These are phyloP conservation scores for Taiozyma sp. DNA, from an alignment of 1,139 yeast genomes.

Conservation along the genomic window DNA sequence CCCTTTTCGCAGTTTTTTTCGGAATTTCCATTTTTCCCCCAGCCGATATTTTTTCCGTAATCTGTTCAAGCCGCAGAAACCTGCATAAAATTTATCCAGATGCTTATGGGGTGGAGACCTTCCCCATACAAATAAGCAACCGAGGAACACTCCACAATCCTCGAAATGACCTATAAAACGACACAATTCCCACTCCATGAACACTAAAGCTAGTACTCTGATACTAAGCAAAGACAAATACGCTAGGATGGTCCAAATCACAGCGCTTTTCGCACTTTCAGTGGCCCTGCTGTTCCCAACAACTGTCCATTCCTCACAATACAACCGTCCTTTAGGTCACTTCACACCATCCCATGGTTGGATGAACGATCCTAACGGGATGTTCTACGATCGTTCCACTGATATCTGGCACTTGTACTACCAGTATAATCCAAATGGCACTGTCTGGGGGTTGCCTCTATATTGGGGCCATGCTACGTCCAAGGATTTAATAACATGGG, in stretches of 20 bases:
- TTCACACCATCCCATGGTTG: constrained; percentile 24
- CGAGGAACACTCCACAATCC: too few relatives aligned
- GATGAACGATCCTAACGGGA: constrained; percentile 28
- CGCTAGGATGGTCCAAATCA: background rate
- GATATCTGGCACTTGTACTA: constrained; percentile 30
- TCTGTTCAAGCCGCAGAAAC: too few relatives aligned
- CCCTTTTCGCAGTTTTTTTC: too few relatives aligned
- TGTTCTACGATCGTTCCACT: constrained; percentile 23
- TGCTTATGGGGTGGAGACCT: too few relatives aligned
- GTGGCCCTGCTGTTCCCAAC: background rate
- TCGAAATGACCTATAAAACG: background rate
- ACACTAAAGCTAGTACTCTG: too few relatives aligned
- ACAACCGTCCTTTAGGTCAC: constrained; percentile 19
- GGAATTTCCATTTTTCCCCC: too few relatives aligned
- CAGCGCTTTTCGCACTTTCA: background rate
- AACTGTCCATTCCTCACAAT: background rate
- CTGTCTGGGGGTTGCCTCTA: constrained; percentile 27
- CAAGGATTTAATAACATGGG: constrained; percentile 30
- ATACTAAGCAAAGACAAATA: background rate
- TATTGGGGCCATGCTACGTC: constrained; percentile 36
- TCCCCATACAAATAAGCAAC: too few relatives aligned
- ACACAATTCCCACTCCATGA: background rate
- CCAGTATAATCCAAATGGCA: constrained; percentile 31
- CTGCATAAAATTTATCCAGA: too few relatives aligned
- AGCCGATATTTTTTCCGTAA: too few relatives aligned